phyloP scores from a whole-genome alignment of 179 eudicot genomes.

The Nepenthes alata region DNA sequence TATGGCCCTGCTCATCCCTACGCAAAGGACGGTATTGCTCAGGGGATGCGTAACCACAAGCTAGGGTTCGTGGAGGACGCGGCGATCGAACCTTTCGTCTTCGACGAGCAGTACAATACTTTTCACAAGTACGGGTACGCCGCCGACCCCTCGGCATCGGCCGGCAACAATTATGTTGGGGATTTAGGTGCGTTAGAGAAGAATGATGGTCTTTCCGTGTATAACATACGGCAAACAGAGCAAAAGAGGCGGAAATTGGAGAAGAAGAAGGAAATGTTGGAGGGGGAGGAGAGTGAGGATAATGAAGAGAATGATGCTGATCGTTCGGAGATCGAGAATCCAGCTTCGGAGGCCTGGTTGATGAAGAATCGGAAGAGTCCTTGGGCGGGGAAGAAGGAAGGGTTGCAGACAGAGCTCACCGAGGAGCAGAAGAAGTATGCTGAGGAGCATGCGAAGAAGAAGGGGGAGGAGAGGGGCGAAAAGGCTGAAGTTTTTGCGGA shows the following conservation, averaged over 20 bases:
- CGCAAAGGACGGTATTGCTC: slow-evolving; percentile 83
- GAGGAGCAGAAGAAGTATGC: slow-evolving; percentile 97
- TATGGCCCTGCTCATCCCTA: slow-evolving; percentile 79
- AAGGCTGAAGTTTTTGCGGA: slow-evolving; percentile 31
- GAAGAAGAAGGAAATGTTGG: slow-evolving; percentile 33
- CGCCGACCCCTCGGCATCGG: slow-evolving; percentile 60
- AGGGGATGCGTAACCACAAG: slow-evolving; percentile 81
- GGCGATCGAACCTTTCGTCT: slow-evolving; percentile 48
- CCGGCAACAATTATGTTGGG: slow-evolving; percentile 34
- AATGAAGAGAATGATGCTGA: slow-evolving; percentile 15
- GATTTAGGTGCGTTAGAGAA: slow-evolving; percentile 36
- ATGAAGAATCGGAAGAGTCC: slow-evolving; percentile 68
- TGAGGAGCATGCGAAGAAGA: slow-evolving; percentile 57
- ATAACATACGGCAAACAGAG: slow-evolving; percentile 63
- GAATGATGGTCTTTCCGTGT: slow-evolving; percentile 47
- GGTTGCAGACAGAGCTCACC: slow-evolving; percentile 44
- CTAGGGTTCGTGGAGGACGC: slow-evolving; percentile 84
- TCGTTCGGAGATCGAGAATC: slow-evolving; percentile 39
- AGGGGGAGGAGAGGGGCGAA: slow-evolving; percentile 34
- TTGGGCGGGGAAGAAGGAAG: slow-evolving; percentile 83
- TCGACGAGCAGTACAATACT: slow-evolving; percentile 80
- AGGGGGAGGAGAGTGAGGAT: slow-evolving; percentile 13
- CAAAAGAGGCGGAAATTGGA: slow-evolving; percentile 59
- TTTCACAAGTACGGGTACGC: slow-evolving; percentile 74
- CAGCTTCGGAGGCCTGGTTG: slow-evolving; percentile 68